Conservation (phyloP, 768 basidiomycete genomes). For the Amanita jacksonii region DNA sequence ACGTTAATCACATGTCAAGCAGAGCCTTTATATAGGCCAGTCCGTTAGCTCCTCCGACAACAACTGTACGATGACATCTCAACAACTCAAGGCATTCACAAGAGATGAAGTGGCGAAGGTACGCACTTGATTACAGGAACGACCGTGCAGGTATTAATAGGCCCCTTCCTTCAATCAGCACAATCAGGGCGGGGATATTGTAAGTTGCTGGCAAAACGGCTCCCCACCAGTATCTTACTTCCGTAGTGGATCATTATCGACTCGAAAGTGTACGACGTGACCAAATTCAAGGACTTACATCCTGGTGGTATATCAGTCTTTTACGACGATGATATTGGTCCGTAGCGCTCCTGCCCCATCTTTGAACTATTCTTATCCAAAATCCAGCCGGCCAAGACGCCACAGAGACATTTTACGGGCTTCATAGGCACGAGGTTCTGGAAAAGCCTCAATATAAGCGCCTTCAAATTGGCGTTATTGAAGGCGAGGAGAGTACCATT, state of each 20-base stretch:
- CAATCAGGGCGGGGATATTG: conserved; percentile 63
- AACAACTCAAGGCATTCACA: conserved; percentile 27
- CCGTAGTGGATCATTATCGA: conserved; percentile 82
- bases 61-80: conserved; percentile 20
- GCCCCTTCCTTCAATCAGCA: conserved; percentile 42
- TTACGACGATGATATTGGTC: conserved; percentile 66
- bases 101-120: conserved; percentile 37
- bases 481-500: conserved; percentile 58
- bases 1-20: conserved; percentile 1
- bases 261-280: conserved; percentile 76
- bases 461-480: conserved; percentile 65
- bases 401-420: conserved; percentile 84
- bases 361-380: conserved; percentile 15
- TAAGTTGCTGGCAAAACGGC: conserved; percentile 23
- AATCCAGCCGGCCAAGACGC: conserved; percentile 78
- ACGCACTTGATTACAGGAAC: conserved; percentile 1
- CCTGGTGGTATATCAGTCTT: conserved; percentile 81
- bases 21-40: background rate
- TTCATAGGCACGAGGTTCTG: conserved; percentile 87
- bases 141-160: conserved; percentile 9
- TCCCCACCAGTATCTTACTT: background rate
- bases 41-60: background rate
- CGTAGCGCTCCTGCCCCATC: conserved; percentile 31
- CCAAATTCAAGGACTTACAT: conserved; percentile 74
- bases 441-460: conserved; percentile 67